Percentiles rank a stretch among this genome's conserved stretches.
Evolutionary conservation across 148 eudicot genomes (phyloP).

Genomic region (Limonium bicolor): DNA sequence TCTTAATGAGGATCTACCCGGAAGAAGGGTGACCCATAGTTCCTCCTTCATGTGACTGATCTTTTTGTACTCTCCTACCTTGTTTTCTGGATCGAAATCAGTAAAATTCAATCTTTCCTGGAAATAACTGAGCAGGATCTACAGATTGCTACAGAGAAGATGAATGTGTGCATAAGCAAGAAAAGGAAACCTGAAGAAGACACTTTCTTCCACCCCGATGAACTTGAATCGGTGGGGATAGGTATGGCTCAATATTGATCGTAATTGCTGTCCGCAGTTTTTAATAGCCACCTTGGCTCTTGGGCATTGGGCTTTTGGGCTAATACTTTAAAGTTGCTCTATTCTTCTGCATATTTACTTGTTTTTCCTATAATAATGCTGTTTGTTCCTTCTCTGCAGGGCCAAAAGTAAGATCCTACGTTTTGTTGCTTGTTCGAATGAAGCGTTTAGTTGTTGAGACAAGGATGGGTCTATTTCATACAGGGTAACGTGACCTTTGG

Average conservation of each 20-base stretch:
- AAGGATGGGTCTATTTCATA: slow-evolving; percentile 43
- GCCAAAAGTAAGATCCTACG: slow-evolving; percentile 53
- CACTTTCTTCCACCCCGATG: slow-evolving; percentile 44
- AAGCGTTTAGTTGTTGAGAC: slow-evolving; percentile 54
- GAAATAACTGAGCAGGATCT: slow-evolving; percentile 33
- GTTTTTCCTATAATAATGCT: no score
- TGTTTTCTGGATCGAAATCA: no score
- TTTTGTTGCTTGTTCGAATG: slow-evolving; percentile 57
- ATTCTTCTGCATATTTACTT: no score
- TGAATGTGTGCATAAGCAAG: slow-evolving; percentile 31
- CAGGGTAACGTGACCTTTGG: slow-evolving; percentile 16
- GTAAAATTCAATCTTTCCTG: not conserved
- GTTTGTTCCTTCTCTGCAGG: slow-evolving; percentile 31
- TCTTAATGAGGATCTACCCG: no score
- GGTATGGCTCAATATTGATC: no score
- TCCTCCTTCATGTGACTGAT: not conserved
- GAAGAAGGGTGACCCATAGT: no score
- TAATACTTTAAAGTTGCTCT: not conserved
- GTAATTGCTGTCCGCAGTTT: no score
- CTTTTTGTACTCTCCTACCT: not conserved
- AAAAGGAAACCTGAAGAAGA: slow-evolving; percentile 13
- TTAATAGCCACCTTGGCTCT: not conserved
- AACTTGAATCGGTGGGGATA: slow-evolving; percentile 47
- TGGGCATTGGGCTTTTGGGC: not conserved
- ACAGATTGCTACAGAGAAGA: slow-evolving; percentile 51